Evolutionary conservation across 768 basidiomycete species (phyloP).

Genomic region (Thelephora ganbajun): DNA sequence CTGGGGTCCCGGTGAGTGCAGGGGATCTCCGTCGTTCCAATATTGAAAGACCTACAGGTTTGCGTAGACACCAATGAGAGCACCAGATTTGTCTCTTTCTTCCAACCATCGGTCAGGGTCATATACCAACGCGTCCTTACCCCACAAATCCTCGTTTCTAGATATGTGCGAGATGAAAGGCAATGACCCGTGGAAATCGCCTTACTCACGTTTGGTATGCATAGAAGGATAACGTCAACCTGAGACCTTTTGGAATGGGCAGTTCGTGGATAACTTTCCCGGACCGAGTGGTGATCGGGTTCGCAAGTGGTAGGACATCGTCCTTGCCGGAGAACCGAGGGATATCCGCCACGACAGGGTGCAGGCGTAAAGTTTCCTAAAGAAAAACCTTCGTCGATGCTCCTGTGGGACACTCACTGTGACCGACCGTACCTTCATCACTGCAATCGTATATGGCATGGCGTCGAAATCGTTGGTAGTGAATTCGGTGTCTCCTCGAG

Average conservation of each 20-base stretch:
- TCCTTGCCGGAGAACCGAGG: conserved; percentile 36
- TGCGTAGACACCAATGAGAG: conserved; percentile 29
- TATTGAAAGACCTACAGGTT: conserved; percentile 12
- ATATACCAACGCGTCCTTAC: conserved; percentile 17
- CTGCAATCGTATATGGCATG: conserved; percentile 34
- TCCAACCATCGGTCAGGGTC: conserved; percentile 18
- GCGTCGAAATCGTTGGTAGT: conserved; percentile 32
- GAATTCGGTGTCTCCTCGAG: conserved; percentile 26
- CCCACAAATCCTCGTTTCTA: conserved; percentile 18
- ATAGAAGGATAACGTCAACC: conserved; percentile 36
- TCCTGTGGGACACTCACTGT: neutral
- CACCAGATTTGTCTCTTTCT: conserved; percentile 19
- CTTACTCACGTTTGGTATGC: conserved; percentile 35
- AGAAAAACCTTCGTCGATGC: neutral
- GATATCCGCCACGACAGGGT: conserved; percentile 38
- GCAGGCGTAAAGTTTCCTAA: conserved; percentile 36
- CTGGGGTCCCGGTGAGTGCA: neutral
- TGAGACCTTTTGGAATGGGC: conserved; percentile 35
- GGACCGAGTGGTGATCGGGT: conserved; percentile 30
- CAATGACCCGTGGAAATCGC: neutral
- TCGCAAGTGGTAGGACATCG: conserved; percentile 45
- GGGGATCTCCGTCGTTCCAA: neutral
- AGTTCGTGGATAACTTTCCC: conserved; percentile 31
- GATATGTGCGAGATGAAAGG: neutral
- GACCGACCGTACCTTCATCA: conserved; percentile 21